phyloP scores from a whole-genome alignment of 2,329 filamentous ascomycete species.

The Rhytidhysteron rufulum region DNA sequence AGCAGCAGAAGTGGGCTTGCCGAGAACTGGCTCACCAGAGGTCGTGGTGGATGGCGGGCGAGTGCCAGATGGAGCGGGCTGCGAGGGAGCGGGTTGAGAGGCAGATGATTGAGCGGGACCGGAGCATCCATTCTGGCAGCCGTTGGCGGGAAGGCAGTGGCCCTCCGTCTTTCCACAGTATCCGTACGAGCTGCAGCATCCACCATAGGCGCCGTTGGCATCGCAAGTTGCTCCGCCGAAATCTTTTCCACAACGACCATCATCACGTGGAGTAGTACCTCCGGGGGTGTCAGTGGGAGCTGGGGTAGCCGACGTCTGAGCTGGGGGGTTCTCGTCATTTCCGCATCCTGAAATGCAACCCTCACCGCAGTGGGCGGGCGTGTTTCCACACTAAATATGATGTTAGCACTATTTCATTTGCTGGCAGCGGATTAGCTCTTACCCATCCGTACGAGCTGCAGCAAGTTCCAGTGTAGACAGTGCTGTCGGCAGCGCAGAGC shows the following conservation, averaged over 20 bases:
- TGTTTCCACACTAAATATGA: slow-evolving; percentile 41
- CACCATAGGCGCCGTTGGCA: slow-evolving; percentile 13
- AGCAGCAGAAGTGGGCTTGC: slow-evolving; percentile 20
- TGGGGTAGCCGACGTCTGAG: slow-evolving; percentile 8
- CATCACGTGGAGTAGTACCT: slow-evolving; percentile 18
- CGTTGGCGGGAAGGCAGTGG: slow-evolving; percentile 34
- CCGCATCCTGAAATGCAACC: slow-evolving; percentile 35
- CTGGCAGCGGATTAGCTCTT: neutral
- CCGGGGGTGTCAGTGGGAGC: slow-evolving; percentile 5
- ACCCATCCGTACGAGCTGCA: slow-evolving; percentile 42
- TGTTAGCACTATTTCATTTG: neutral
- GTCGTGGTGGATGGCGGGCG: slow-evolving; percentile 29
- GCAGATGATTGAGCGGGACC: no score
- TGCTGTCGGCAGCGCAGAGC: slow-evolving; percentile 44
- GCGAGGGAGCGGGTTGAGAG: slow-evolving; percentile 7
- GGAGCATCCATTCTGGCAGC: slow-evolving; percentile 40
- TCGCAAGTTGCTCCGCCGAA: slow-evolving; percentile 21
- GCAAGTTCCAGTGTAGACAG: slow-evolving; percentile 42
- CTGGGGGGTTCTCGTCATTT: no score
- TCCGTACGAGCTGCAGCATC: slow-evolving; percentile 18
- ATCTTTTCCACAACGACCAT: slow-evolving; percentile 26
- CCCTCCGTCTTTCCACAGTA: slow-evolving; percentile 36
- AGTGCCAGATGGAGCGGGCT: slow-evolving; percentile 13
- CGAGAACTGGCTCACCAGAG: slow-evolving; percentile 35
- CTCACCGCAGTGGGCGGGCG: slow-evolving; percentile 35